Evolutionary conservation across 129 eudicot genomes (phyloP).

Genomic region (Flaveria ramosissima): DNA sequence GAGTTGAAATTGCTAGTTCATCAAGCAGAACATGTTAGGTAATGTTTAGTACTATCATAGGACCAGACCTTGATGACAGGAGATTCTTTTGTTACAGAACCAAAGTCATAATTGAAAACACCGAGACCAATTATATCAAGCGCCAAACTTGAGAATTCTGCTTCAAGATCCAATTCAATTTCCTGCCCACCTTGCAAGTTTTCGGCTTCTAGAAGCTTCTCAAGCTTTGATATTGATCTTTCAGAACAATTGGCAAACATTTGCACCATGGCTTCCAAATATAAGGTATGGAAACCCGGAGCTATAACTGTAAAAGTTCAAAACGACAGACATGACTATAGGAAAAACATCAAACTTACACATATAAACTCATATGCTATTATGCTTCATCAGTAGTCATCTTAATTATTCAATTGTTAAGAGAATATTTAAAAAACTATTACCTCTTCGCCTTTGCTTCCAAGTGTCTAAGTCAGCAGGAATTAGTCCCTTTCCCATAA

Average conservation of each 20-base stretch:
- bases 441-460: constrained; percentile 98
- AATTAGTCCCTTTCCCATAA: constrained; percentile 99
- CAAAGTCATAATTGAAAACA: constrained; percentile 94
- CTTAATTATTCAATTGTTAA: constrained; percentile 2
- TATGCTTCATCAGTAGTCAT: neutral
- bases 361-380: neutral
- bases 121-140: constrained; percentile 97
- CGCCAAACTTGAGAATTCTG: constrained; percentile 96
- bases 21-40: neutral
- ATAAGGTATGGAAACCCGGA: constrained; percentile 91
- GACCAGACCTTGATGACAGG: constrained; percentile 85
- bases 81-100: constrained; percentile 97
- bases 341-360: neutral
- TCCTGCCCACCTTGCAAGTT: constrained; percentile 48
- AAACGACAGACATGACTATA: constrained; percentile 14
- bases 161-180: constrained; percentile 88
- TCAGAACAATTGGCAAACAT: constrained; percentile 76
- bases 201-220: constrained; percentile 66
- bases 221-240: constrained; percentile 71
- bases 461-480: constrained; percentile 97
- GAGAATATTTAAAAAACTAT: neutral
- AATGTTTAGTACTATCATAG: neutral
- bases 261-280: constrained; percentile 89
- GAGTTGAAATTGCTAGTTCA: neutral
- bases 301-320: constrained; percentile 75